These are phyloP conservation scores for Chrysoporthe deuterocubensis DNA, from an alignment of 2,329 filamentous ascomycete genomes.

Conservation along the genomic window DNA sequence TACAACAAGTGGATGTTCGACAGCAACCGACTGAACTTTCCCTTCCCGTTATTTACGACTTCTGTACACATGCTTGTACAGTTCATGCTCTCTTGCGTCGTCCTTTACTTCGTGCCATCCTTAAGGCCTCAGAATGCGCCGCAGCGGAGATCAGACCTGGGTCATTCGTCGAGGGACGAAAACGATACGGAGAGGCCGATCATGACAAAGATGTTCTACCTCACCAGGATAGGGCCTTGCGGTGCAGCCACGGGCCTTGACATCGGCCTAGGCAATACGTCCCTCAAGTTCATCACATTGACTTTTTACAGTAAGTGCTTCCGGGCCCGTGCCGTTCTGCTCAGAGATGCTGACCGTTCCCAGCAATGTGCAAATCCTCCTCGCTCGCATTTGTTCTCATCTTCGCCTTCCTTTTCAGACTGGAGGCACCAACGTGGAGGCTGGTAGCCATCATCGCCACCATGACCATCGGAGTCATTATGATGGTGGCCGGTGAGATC, in stretches of 20 bases:
- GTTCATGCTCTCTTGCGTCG: conserved; percentile 75
- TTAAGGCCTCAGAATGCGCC: conserved; percentile 67
- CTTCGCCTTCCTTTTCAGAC: conserved; percentile 91
- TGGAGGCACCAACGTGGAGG: conserved; percentile 85
- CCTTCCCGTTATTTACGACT: conserved; percentile 93
- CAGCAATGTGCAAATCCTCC: conserved; percentile 98
- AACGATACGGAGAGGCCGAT: conserved; percentile 59
- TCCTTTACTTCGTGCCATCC: conserved; percentile 82
- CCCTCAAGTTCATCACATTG: conserved; percentile 91
- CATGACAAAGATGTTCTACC: conserved; percentile 89
- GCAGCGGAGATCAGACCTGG: conserved; percentile 49
- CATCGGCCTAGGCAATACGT: conserved; percentile 95
- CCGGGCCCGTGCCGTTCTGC: neutral
- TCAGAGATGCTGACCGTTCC: conserved; percentile 33
- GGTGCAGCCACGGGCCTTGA: conserved; percentile 92
- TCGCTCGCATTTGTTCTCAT: conserved; percentile 92
- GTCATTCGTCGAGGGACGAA: conserved; percentile 46
- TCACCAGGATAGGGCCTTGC: conserved; percentile 89
- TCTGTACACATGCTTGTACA: conserved; percentile 96
- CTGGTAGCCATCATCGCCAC: conserved; percentile 84
- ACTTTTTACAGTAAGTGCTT: conserved; percentile 82
- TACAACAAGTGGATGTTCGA: conserved; percentile 99
- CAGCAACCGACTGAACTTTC: conserved; percentile 81
- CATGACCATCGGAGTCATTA: conserved; percentile 92
- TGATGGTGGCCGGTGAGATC: conserved; percentile 97